A percentile compares a stretch with the other conserved stretches of the same genome.
phyloP scores from a whole-genome alignment of 164 flowering plant genomes.

The Magnolia kwangsiensis region DNA sequence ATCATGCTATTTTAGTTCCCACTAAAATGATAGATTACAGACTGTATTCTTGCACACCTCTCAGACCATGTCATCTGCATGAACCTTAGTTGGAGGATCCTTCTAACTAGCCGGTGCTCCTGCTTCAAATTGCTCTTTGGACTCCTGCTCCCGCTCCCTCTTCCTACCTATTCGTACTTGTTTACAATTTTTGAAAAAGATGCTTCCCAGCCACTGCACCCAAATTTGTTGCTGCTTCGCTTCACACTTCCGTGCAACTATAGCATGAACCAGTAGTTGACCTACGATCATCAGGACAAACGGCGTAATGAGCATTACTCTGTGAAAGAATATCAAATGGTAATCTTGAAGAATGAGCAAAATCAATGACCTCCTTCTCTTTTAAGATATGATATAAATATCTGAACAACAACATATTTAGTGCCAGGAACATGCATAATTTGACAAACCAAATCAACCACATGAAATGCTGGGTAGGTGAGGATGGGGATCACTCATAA shows the following conservation, averaged over 20 bases:
- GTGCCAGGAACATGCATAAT: not conserved
- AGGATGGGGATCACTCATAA: too few species aligned
- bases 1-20: not conserved
- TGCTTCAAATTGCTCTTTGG: too few species aligned
- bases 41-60: not conserved
- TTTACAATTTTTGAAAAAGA: too few species aligned
- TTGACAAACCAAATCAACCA: too few species aligned
- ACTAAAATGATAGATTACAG: not conserved
- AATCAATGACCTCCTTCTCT: not conserved
- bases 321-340: not conserved
- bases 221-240: too few species aligned
- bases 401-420: not conserved
- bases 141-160: too few species aligned
- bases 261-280: too few species aligned
- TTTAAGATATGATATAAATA: not conserved
- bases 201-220: too few species aligned
- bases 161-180: too few species aligned
- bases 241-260: too few species aligned
- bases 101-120: not conserved
- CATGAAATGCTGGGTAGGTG: too few species aligned
- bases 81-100: not conserved
- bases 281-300: not conserved
- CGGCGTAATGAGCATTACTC: not conserved
- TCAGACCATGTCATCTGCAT: not conserved
- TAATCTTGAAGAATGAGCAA: not conserved